Conservation (phyloP, 2,329 filamentous ascomycete species). For the Fusarium acutatum region DNA sequence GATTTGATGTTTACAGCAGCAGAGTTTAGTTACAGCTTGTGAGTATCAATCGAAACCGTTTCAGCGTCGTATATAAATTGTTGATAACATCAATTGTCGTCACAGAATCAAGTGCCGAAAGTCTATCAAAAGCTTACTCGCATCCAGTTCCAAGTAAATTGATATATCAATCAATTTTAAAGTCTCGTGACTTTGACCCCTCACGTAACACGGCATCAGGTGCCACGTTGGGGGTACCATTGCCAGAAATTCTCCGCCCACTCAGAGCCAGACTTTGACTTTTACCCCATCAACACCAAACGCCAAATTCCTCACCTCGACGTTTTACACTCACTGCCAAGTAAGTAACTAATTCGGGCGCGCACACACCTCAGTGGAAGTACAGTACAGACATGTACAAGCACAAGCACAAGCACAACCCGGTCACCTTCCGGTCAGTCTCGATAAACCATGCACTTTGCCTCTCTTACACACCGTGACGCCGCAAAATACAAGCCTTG, state of each 20-base stretch:
- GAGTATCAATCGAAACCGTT: neutral
- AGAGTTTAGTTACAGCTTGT: neutral
- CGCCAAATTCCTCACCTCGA: constrained; percentile 7
- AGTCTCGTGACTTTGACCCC: constrained; percentile 2
- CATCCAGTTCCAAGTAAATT: neutral
- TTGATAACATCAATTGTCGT: neutral
- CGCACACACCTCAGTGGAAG: neutral
- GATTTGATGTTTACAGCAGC: neutral
- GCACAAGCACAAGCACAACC: neutral
- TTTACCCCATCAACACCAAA: constrained; percentile 14
- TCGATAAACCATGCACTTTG: constrained; percentile 22
- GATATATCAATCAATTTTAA: neutral
- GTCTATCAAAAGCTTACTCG: neutral
- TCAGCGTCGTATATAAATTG: neutral
- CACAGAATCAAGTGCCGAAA: neutral
- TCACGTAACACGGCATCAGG: neutral
- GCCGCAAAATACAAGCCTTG: neutral
- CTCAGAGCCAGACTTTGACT: neutral
- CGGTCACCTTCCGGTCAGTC: constrained; percentile 11
- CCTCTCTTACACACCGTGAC: constrained; percentile 10
- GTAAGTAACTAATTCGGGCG: constrained; percentile 5
- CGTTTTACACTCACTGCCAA: neutral
- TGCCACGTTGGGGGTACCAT: constrained; percentile 38
- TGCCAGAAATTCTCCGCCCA: constrained; percentile 21
- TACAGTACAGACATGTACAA: neutral